Percentiles rank a stretch among this genome's conserved stretches.
Evolutionary conservation across 371 early-diverging fungal genomes (phyloP).

Genomic region (Smittium culicis): DNA sequence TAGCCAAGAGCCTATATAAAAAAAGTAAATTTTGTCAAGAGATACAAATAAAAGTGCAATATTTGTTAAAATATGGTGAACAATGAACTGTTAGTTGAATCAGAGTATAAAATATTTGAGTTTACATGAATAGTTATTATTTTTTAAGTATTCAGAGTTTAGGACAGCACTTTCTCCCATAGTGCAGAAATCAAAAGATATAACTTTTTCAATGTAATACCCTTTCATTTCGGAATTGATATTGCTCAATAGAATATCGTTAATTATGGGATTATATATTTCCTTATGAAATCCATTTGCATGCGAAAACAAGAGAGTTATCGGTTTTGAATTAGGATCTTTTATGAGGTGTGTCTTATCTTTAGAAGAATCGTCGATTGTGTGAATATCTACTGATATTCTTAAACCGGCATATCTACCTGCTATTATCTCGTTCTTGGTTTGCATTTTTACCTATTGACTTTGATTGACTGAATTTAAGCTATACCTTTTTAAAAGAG

Average conservation of each 20-base stretch:
- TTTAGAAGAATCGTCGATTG: too few species aligned
- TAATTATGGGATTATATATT: conserved; percentile 26
- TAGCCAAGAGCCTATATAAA: not conserved
- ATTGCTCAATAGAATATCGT: conserved; percentile 1
- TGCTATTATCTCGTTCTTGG: too few species aligned
- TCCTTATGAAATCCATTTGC: conserved; percentile 33
- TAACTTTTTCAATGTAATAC: not conserved
- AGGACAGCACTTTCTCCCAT: conserved; percentile 10
- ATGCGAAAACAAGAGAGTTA: conserved; percentile 23
- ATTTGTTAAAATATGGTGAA: not conserved
- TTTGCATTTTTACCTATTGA: too few species aligned
- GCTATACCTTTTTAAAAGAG: too few species aligned
- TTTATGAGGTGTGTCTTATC: too few species aligned
- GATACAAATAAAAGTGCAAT: not conserved
- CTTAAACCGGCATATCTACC: too few species aligned
- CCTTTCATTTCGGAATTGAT: not conserved
- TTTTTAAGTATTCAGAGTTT: not conserved
- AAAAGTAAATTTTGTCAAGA: not conserved
- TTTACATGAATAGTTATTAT: not conserved
- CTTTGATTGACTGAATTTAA: too few species aligned
- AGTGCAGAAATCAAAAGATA: not conserved
- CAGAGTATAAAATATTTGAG: not conserved
- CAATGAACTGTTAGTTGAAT: not conserved
- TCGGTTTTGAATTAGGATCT: too few species aligned
- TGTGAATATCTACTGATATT: too few species aligned